Evolutionary conservation across 1,139 yeast genomes (phyloP).

Genomic region (Zygosaccharomyces sapae): DNA sequence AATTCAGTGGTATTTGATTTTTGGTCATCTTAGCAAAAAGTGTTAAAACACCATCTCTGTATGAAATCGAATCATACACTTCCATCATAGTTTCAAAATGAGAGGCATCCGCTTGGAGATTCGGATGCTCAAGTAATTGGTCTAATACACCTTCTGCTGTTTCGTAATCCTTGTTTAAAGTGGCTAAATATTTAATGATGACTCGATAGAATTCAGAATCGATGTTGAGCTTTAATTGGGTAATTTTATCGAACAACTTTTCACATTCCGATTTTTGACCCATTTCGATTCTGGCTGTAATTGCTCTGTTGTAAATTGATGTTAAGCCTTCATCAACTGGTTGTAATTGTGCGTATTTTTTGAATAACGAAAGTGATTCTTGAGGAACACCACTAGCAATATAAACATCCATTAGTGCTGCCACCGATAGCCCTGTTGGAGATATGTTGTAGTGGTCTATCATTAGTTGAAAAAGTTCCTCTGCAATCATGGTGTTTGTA

Average conservation of each 20-base stretch:
- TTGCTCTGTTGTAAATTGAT: conserved; percentile 25
- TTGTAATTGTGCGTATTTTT: conserved; percentile 14
- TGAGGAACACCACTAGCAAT: conserved; percentile 22
- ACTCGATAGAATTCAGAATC: conserved; percentile 25
- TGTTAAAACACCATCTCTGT: conserved; percentile 26
- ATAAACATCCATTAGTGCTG: conserved; percentile 32
- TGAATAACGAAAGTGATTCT: conserved; percentile 23
- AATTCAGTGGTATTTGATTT: conserved; percentile 36
- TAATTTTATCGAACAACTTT: conserved; percentile 17
- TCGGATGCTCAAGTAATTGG: conserved; percentile 19
- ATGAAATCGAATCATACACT: conserved; percentile 22
- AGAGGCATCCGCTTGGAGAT: conserved; percentile 27
- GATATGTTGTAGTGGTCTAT: conserved; percentile 30
- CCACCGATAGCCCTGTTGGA: conserved; percentile 27
- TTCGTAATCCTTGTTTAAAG: conserved; percentile 19
- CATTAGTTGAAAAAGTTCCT: conserved; percentile 34
- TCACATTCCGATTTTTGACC: conserved; percentile 20
- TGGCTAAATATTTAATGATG: conserved; percentile 23
- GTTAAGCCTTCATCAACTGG: conserved; percentile 14
- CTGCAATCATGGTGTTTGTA: conserved; percentile 37
- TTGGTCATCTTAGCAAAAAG: conserved; percentile 44
- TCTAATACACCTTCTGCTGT: conserved; percentile 25
- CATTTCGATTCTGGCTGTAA: conserved; percentile 22
- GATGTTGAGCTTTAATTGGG: conserved; percentile 10
- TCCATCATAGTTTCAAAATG: conserved; percentile 36